These are phyloP conservation scores for Colletotrichum tabaci DNA, from an alignment of 2,329 filamentous ascomycete genomes.

Conservation along the genomic window DNA sequence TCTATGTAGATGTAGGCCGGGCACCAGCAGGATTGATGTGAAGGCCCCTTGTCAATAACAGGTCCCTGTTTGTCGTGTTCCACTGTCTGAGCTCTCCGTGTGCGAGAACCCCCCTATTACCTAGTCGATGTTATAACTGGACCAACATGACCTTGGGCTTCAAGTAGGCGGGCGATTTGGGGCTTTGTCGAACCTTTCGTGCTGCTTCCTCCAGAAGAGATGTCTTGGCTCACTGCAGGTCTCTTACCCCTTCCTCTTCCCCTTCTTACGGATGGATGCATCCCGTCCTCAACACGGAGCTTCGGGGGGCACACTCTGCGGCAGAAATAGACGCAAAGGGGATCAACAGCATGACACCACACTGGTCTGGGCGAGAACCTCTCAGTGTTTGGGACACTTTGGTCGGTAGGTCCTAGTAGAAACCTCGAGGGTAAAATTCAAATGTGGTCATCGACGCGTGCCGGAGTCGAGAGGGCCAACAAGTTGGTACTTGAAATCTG, in stretches of 20 bases:
- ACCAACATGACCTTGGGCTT: conserved; percentile 14
- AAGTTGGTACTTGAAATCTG: conserved; percentile 20
- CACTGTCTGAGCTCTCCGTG: neutral
- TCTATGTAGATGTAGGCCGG: neutral
- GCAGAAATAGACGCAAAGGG: conserved; percentile 21
- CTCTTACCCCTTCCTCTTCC: conserved; percentile 27
- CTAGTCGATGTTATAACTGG: conserved; percentile 6
- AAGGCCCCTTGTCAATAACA: neutral
- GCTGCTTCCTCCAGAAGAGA: neutral
- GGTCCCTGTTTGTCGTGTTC: neutral
- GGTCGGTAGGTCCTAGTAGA: conserved; percentile 17
- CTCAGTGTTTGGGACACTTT: conserved; percentile 2
- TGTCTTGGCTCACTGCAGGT: conserved; percentile 11
- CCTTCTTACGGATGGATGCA: conserved; percentile 28
- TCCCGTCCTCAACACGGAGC: conserved; percentile 21
- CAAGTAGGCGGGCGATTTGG: conserved; percentile 14
- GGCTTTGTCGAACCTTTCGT: conserved; percentile 18
- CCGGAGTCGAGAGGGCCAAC: neutral
- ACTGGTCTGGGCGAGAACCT: neutral
- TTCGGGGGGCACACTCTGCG: conserved; percentile 24
- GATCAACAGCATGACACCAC: conserved; percentile 2
- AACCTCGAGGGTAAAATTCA: too few species aligned
- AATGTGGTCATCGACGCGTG: neutral
- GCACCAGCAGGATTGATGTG: conserved; percentile 7
- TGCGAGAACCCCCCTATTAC: neutral